Evolutionary conservation across 371 early-diverging fungal species (phyloP), one percentile per base, ranked within the genome.

Genomic region (Lichtheimia ornata): DNA sequence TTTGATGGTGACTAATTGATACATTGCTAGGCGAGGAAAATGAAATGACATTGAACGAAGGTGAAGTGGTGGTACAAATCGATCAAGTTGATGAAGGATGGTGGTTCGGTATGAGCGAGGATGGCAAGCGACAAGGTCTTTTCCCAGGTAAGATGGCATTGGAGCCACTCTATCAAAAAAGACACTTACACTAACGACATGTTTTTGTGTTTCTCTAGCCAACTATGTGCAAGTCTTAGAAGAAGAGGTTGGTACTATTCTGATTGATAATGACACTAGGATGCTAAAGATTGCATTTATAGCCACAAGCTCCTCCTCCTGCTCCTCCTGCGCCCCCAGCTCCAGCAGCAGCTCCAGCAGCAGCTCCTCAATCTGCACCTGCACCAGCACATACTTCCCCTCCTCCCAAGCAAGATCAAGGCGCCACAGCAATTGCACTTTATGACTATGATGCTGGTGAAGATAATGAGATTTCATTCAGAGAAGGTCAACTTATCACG

Each of bases 391-490:
- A 68, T 1, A 52, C 59, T 27, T 28, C 58, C 4, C 42, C 65
- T 1, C 53, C 65, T 1, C 53, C 56, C 28, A 27, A 65, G 47
- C 59, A 62, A 27, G 65, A 66, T 52, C 64, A 64, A 18, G 79
- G 77, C 30, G 69, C 76, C 9, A 69, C 82, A 13, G 92, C 92
- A 2, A 52, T 81, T 17, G 92, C 90, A 0, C 62, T 92, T 50
- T 97, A 93, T 65, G 94, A 95, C 62, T 97, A 94, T 70, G 85
- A 81, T 9, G 94, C 96, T 3, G 84, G 84, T 5, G 97, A 96
- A 63, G 91, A 89, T 7, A 94, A 94, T 65, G 97, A 97, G 72
- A 77, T 97, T 25, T 80, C 88, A 4, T 94, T 97, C 71, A 54
- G 27, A 0, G 91, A 91, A 40, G 92, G 89, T 20, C 91, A 95